These are phyloP conservation scores for Cornus kousa DNA, from an alignment of 148 eudicot species.

Conservation along the genomic window DNA sequence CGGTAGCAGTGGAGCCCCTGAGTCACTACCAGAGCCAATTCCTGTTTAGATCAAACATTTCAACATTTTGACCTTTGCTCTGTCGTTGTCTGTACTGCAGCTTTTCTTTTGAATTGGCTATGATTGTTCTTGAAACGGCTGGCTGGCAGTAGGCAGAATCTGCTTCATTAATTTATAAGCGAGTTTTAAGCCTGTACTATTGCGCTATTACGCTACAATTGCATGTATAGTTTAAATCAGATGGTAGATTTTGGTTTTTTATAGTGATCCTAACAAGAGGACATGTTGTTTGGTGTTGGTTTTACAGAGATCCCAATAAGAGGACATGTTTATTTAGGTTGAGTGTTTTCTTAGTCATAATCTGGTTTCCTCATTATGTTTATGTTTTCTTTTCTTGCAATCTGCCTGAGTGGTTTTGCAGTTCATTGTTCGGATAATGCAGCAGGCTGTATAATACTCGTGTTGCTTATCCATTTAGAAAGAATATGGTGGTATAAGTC, in stretches of 20 bases:
- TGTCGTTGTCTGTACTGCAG: conserved; percentile 6
- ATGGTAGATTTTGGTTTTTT: background rate
- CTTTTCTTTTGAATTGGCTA: background rate
- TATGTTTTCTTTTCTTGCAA: too few species aligned
- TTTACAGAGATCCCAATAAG: too few species aligned
- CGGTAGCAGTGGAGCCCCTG: conserved; percentile 27
- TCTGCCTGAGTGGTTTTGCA: too few species aligned
- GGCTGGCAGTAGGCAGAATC: background rate
- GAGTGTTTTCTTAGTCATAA: too few species aligned
- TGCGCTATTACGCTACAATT: background rate
- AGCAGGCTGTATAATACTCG: too few species aligned
- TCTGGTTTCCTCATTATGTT: too few species aligned
- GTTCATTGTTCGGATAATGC: too few species aligned
- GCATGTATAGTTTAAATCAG: background rate
- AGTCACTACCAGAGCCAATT: conserved; percentile 26
- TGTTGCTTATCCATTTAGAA: too few species aligned
- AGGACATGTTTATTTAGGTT: too few species aligned
- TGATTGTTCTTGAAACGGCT: background rate
- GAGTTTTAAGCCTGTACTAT: background rate
- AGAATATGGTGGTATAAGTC: too few species aligned
- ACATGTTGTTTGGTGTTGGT: background rate
- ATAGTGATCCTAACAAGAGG: conserved; percentile 3
- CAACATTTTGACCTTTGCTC: background rate
- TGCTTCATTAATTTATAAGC: background rate
- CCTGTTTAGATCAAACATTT: conserved; percentile 10